Evolutionary conservation across 805 yeast genomes (phyloP), one percentile per base, ranked within the genome.

Genomic region (Myxozyma mucilagina): DNA sequence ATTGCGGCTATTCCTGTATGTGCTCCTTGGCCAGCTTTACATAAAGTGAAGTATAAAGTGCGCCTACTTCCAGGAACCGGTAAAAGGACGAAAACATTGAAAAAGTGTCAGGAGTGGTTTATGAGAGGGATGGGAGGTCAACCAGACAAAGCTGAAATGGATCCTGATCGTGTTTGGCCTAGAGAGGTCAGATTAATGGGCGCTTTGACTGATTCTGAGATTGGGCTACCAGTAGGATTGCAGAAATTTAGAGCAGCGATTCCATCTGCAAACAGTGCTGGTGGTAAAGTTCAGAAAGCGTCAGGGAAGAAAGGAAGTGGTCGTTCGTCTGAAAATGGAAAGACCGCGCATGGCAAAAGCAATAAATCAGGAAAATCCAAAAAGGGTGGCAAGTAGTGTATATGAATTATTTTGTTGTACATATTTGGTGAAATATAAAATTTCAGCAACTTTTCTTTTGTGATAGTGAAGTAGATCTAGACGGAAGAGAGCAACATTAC

Each of bases 11-110:
- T 93, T 11, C 96, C 97, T 0, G 85, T 90, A 18, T 93, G 91
- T 79, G 97, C 94, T 0, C 99, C 99, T 1, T 94, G 97, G 97
- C 74, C 82, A 11, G 81, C 97, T 0, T 73, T 94, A 65, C 80
- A 78, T 61, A 87, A 87, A 71, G 83, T 80, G 73, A 86, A 88
- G 69, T 91, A 89, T 75, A 90, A 90, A 72, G 86, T 89, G 39
- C 93, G 93, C 72, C 75, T 93, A 35, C 89, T 85, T 67, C 92
- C 96, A 0, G 86, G 86, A 0, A 78, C 81, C 34, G 85, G 86
- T 32, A 94, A 94, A 72, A 92, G 93, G 71, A 96, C 97, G 1
- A 94, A 94, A 71, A 86, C 94, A 1, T 78, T 90, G 39, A 80
- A 80, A 58, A 97, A 91, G 61, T 79, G 86, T 0, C 69, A 90